Evolutionary conservation across 306 rosid genomes (phyloP).

Genomic region (Pachyrhizus erosus): DNA sequence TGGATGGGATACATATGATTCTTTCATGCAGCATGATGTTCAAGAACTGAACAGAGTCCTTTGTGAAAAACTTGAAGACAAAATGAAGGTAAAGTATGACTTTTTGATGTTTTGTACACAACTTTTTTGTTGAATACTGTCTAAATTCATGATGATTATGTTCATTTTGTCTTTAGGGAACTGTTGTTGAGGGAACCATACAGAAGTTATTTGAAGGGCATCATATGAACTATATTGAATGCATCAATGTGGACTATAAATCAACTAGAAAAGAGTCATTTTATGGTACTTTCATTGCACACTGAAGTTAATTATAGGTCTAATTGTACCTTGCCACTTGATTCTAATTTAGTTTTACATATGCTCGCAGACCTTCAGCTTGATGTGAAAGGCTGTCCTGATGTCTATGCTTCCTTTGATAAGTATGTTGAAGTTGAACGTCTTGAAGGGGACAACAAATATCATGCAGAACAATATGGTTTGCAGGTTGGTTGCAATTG

Average conservation of each 20-base stretch:
- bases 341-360: constrained; percentile 40
- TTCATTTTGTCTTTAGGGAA: constrained; percentile 65
- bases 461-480: constrained; percentile 95
- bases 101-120: constrained; percentile 32
- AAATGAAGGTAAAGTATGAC: constrained; percentile 71
- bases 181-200: constrained; percentile 99
- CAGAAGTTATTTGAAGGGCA: constrained; percentile 99
- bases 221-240: constrained; percentile 98
- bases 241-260: constrained; percentile 98
- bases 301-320: constrained; percentile 27
- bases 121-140: constrained; percentile 21
- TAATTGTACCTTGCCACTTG: constrained; percentile 30
- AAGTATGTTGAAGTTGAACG: constrained; percentile 98
- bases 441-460: constrained; percentile 97
- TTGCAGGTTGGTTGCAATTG: constrained; percentile 77
- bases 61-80: constrained; percentile 90
- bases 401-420: constrained; percentile 97
- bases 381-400: constrained; percentile 97
- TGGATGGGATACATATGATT: constrained; percentile 96
- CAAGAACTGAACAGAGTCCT: constrained; percentile 89
- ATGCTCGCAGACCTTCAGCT: constrained; percentile 89
- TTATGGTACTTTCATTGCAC: constrained; percentile 69
- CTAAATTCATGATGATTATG: constrained; percentile 22
- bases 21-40: constrained; percentile 96
- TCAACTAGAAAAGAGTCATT: constrained; percentile 98